phyloP scores from a whole-genome alignment of 257 asterid species.

The Galeopsis tetrahit region DNA sequence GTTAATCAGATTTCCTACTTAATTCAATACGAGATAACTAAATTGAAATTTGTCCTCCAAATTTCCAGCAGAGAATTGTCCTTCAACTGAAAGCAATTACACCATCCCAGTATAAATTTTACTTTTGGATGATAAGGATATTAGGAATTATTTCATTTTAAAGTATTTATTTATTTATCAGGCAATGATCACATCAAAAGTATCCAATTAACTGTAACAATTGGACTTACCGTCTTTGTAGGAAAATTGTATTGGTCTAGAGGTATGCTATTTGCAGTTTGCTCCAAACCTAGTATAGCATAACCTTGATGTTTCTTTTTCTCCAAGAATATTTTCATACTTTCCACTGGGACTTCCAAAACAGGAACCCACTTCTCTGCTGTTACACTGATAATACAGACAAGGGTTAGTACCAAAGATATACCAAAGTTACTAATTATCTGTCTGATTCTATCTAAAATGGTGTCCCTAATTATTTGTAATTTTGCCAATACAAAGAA shows the following conservation, averaged over 20 bases:
- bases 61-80: background rate
- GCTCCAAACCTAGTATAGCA: constrained; percentile 89
- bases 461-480: too few species aligned
- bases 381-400: constrained; percentile 64
- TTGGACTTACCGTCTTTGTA: constrained; percentile 59
- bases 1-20: too few species aligned
- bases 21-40: background rate
- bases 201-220: constrained; percentile 14
- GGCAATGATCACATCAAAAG: background rate
- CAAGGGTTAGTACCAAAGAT: constrained; percentile 18
- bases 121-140: background rate
- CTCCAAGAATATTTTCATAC: constrained; percentile 71
- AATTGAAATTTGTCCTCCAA: background rate
- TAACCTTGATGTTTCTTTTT: constrained; percentile 82
- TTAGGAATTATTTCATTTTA: background rate
- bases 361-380: constrained; percentile 97
- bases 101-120: background rate
- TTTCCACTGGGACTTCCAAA: constrained; percentile 77
- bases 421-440: background rate
- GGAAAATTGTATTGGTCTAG: constrained; percentile 78
- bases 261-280: constrained; percentile 91
- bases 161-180: background rate
- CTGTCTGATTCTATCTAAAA: too few species aligned
- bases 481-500: too few species aligned
- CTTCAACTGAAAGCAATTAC: background rate